Percentiles rank a stretch among this genome's conserved stretches.
Evolutionary conservation across 176 grass and related monocot species (phyloP).

Genomic region (Saccharum officinarum): DNA sequence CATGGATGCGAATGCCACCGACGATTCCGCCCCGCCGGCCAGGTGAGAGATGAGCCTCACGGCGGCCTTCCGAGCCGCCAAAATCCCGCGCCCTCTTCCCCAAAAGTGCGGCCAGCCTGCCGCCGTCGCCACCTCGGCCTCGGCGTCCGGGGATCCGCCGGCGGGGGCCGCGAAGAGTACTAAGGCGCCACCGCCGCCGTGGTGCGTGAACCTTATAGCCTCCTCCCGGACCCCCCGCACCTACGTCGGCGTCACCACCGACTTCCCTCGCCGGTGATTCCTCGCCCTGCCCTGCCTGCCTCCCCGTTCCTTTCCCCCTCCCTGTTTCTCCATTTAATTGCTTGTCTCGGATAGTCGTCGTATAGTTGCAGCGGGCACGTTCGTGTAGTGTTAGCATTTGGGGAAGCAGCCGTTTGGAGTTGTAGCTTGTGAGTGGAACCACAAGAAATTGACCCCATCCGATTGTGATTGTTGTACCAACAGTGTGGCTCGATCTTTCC

Average conservation of each 20-base stretch:
- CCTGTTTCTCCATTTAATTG: background rate
- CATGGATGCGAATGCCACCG: background rate
- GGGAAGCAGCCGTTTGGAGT: background rate
- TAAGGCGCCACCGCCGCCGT: constrained; percentile 20
- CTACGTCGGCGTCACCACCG: constrained; percentile 88
- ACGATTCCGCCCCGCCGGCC: background rate
- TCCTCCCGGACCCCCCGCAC: constrained; percentile 47
- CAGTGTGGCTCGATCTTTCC: background rate
- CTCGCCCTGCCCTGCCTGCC: background rate
- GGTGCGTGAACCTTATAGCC: constrained; percentile 44
- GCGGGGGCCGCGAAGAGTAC: background rate
- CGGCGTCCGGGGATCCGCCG: background rate
- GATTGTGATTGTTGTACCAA: background rate
- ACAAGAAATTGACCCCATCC: background rate
- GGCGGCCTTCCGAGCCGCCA: constrained; percentile 49
- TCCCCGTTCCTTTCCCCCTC: too few relatives aligned
- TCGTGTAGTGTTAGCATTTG: background rate
- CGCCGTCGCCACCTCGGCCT: background rate
- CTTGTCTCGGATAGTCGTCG: background rate
- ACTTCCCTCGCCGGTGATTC: constrained; percentile 75
- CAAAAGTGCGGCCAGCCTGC: constrained; percentile 5
- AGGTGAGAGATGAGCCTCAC: constrained; percentile 47
- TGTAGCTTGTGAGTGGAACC: background rate
- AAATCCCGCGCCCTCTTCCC: constrained; percentile 24
- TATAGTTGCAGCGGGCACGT: too few relatives aligned